phyloP scores from a whole-genome alignment of 1,284 basidiomycete genomes.

The Marasmius fiardii region DNA sequence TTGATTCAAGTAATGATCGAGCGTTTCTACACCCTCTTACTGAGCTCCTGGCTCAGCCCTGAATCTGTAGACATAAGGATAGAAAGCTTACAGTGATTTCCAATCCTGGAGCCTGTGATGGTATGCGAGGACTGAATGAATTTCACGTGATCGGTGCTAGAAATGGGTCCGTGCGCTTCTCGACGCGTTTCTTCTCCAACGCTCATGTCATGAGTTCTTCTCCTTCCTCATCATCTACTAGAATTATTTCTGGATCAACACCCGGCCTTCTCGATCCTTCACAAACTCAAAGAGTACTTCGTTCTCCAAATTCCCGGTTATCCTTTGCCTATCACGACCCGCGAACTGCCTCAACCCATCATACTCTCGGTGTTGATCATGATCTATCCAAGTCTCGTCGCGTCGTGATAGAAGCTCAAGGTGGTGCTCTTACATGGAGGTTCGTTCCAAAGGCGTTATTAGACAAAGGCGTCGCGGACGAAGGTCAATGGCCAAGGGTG shows the following conservation, averaged over 20 bases:
- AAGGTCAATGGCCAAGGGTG: constrained; percentile 66
- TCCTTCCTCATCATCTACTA: constrained; percentile 8
- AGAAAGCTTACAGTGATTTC: not conserved
- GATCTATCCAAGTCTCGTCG: constrained; percentile 58
- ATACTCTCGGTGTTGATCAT: constrained; percentile 36
- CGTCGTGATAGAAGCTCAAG: constrained; percentile 62
- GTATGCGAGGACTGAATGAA: not conserved
- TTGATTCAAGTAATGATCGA: not conserved
- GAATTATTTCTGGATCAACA: constrained; percentile 29
- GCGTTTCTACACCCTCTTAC: not conserved
- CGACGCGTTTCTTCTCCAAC: not conserved
- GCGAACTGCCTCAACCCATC: constrained; percentile 48
- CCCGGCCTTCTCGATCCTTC: constrained; percentile 61
- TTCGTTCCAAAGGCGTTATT: constrained; percentile 67
- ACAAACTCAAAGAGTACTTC: constrained; percentile 56
- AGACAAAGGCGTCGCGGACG: constrained; percentile 52
- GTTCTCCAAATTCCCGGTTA: constrained; percentile 48
- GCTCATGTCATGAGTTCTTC: not conserved
- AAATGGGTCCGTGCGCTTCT: not conserved
- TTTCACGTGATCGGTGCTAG: not conserved
- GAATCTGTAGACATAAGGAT: not conserved
- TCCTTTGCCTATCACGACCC: constrained; percentile 71
- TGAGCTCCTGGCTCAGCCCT: not conserved
- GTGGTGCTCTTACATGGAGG: constrained; percentile 57
- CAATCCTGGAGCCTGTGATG: not conserved